These are phyloP conservation scores for Colletotrichum paranaense DNA, from an alignment of 2,329 filamentous ascomycete species.

Conservation along the genomic window DNA sequence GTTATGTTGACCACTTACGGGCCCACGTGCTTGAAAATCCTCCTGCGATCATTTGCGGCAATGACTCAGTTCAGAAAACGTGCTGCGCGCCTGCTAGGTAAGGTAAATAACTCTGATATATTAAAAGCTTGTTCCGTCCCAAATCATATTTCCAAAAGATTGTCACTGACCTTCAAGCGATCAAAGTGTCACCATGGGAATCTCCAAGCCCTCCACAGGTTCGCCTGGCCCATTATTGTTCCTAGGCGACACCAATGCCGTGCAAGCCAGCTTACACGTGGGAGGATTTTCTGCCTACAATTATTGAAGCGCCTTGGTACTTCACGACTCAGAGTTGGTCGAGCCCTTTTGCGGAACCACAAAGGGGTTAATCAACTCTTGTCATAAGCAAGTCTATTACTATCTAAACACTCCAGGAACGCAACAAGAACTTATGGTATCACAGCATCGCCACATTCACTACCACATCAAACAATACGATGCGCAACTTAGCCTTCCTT, in stretches of 20 bases:
- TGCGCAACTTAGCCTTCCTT: neutral
- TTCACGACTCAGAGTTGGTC: neutral
- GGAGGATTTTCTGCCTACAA: neutral
- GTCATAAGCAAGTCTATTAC: neutral
- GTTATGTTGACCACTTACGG: neutral
- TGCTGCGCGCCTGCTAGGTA: neutral
- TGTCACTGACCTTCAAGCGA: too few relatives aligned
- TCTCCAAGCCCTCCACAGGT: neutral
- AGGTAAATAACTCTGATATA: neutral
- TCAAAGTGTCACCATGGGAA: neutral
- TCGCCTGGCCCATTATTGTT: neutral
- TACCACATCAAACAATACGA: neutral
- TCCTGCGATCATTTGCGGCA: neutral
- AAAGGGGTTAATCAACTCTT: neutral
- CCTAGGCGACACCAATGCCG: neutral
- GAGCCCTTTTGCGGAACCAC: neutral
- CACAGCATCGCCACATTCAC: neutral
- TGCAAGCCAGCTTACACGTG: neutral
- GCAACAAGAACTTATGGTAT: neutral
- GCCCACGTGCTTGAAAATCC: slow-evolving; percentile 5
- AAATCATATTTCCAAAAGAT: neutral
- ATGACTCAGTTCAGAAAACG: neutral
- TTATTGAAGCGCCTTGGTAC: neutral
- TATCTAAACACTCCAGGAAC: neutral
- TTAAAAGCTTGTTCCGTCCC: neutral